A percentile compares a stretch with the other conserved stretches of the same genome.
phyloP scores from a whole-genome alignment of 306 rosid genomes.

The Castanea crenata region DNA sequence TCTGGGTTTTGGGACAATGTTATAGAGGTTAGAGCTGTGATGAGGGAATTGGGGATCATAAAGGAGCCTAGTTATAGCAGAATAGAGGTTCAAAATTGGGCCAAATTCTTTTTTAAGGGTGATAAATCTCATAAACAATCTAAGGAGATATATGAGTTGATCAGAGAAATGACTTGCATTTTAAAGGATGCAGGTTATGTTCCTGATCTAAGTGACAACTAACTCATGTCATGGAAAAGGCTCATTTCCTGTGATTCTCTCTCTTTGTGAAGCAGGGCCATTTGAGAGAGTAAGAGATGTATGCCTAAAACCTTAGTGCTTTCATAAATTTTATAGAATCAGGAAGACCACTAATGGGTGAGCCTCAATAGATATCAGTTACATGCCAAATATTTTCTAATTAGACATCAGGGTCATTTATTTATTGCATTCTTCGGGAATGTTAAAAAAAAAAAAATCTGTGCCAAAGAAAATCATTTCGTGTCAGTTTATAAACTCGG shows the following conservation, averaged over 20 bases:
- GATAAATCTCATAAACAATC: constrained; percentile 50
- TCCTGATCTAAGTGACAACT: constrained; percentile 37
- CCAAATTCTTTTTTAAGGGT: constrained; percentile 49
- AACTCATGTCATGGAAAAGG: constrained; percentile 7
- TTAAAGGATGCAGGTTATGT: constrained; percentile 49
- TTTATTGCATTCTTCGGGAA: not conserved
- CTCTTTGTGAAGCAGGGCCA: constrained; percentile 1
- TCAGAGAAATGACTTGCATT: constrained; percentile 42
- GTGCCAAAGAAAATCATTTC: not conserved
- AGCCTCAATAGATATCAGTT: not conserved
- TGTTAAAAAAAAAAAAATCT: not conserved
- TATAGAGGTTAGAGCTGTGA: constrained; percentile 52
- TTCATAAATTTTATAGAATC: not conserved
- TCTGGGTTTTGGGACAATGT: constrained; percentile 70
- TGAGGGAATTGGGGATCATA: constrained; percentile 56
- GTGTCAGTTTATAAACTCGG: not conserved
- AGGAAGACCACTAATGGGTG: not conserved
- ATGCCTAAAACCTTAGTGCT: not conserved
- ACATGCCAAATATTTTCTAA: not conserved
- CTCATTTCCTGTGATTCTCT: constrained; percentile 12
- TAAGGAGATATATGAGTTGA: constrained; percentile 50
- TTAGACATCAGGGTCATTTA: not conserved
- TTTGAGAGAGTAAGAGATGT: not conserved
- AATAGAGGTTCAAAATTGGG: constrained; percentile 61
- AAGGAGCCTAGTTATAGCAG: constrained; percentile 81